Conservation (phyloP, 73 alveolate genomes). For the Paramecium pentaurelia region DNA sequence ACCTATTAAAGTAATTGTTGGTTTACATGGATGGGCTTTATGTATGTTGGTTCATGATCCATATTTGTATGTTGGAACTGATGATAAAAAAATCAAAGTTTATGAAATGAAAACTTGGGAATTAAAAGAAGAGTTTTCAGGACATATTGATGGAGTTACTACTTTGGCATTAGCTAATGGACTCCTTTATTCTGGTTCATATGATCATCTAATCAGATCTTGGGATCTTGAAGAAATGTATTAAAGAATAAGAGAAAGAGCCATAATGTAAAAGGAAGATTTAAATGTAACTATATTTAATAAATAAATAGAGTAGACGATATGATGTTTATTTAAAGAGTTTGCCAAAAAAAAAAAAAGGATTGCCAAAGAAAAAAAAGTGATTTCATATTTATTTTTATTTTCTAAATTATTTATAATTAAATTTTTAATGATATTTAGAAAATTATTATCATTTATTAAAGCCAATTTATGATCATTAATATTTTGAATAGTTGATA, state of each 20-base stretch:
- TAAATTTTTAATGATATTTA: too few species aligned
- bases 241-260: constrained; percentile 74
- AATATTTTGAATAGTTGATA: too few species aligned
- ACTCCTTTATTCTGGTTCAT: constrained; percentile 73
- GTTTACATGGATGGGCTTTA: constrained; percentile 71
- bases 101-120: constrained; percentile 72
- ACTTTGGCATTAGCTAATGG: constrained; percentile 75
- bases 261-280: constrained; percentile 74
- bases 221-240: constrained; percentile 78
- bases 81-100: constrained; percentile 72
- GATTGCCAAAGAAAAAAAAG: neutral
- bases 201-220: constrained; percentile 28
- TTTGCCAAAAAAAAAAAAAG: constrained; percentile 42
- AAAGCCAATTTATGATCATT: too few species aligned
- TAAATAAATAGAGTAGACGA: neutral
- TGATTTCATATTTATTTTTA: neutral
- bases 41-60: constrained; percentile 64
- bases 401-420: neutral
- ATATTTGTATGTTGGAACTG: constrained; percentile 71
- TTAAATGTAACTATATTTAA: constrained; percentile 7
- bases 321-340: constrained; percentile 59
- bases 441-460: too few species aligned
- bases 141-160: constrained; percentile 84
- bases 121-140: constrained; percentile 68
- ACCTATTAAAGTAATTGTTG: neutral